Base-by-base conservation (phyloP, 257 asterid species). In the Nicotiana tomentosiformis region DNA sequence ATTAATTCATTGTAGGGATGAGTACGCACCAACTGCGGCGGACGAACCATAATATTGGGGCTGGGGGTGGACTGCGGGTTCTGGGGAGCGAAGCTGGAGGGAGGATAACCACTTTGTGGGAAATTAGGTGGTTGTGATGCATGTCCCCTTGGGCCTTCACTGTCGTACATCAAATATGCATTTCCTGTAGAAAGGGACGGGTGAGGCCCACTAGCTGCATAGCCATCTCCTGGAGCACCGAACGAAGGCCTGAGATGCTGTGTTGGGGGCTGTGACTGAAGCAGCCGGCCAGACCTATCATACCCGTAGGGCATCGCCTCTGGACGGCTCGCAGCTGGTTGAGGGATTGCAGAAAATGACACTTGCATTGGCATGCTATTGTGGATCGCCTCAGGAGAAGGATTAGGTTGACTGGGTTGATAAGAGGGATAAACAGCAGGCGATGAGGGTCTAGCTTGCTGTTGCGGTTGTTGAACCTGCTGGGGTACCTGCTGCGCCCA, bases 1-100 rank as follows among this genome's bases (percentile, higher is more conserved):
- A 96, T 87, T 90, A 93, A 81, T 64, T 96, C 99, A 61, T 82
- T 90, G 86, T 91, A 92, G 18, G 97, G 98, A 86, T 89, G 93
- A 84, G 86, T 80, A 57, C 92, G 94, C 26, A 84, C 51, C 35
- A 91, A 82, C 64, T 87, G 98, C 70, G 95, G 90, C 2, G 87
- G 90, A 14, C 88, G 87, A 67, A 83, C 83, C 60, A 81, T 87
- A 66, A 86, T 81, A 69, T 83, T 93, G n/a, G 90, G 33, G 82
- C 86, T 85, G 23, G 93, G 84, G 37, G 88, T 78, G 29, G 90
- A 95, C 88, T 86, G 93, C 4, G 87, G 81, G 55, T 88, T 90
- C 89, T 89, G 98, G 56, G 82, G 20, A 62, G 97, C 85, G 83
- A 90, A 46, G 74, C 86, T 88, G 10, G 90, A 68, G 1, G 97